Percentiles rank a stretch among this genome's conserved stretches.
Conservation (phyloP, 2,329 filamentous ascomycete species). For the Fusarium solani-melongenae region DNA sequence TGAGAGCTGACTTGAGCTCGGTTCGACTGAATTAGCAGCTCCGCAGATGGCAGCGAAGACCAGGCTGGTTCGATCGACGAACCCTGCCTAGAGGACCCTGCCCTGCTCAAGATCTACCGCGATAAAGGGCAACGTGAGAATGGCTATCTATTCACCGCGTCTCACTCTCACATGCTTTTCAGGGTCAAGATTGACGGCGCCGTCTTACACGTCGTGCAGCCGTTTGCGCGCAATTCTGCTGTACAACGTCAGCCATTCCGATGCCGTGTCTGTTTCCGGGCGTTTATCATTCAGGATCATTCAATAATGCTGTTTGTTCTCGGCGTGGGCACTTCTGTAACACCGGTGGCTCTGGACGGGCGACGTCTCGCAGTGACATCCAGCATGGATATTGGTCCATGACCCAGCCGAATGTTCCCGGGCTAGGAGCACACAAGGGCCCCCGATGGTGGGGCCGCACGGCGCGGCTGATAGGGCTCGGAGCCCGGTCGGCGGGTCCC, state of each 20-base stretch:
- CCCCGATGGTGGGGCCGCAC: slow-evolving; percentile 38
- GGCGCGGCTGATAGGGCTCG: slow-evolving; percentile 45
- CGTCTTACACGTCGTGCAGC: slow-evolving; percentile 3
- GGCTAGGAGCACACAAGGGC: neutral
- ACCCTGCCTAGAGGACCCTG: slow-evolving; percentile 23
- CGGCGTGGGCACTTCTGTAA: slow-evolving; percentile 6
- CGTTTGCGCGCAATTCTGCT: neutral
- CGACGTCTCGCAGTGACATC: slow-evolving; percentile 2
- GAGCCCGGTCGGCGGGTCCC: slow-evolving; percentile 31
- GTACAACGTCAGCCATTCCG: slow-evolving; percentile 4
- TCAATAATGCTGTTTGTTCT: slow-evolving; percentile 11
- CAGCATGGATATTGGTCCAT: slow-evolving; percentile 25
- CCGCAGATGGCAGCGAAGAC: slow-evolving; percentile 5
- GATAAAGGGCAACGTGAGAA: slow-evolving; percentile 10
- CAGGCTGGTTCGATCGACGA: slow-evolving; percentile 11
- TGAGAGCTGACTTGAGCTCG: slow-evolving; percentile 26
- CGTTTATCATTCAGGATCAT: slow-evolving; percentile 6
- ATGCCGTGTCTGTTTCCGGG: neutral
- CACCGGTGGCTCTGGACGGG: slow-evolving; percentile 1
- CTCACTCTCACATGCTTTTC: slow-evolving; percentile 40
- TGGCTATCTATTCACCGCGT: slow-evolving; percentile 26
- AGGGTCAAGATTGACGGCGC: slow-evolving; percentile 18
- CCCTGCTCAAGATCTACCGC: slow-evolving; percentile 19
- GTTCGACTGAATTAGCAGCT: slow-evolving; percentile 29
- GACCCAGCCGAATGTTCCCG: slow-evolving; percentile 25